A percentile compares a stretch with the other conserved stretches of the same genome.
Conservation (phyloP, 164 flowering plant species). For the Vitis amurensis region DNA sequence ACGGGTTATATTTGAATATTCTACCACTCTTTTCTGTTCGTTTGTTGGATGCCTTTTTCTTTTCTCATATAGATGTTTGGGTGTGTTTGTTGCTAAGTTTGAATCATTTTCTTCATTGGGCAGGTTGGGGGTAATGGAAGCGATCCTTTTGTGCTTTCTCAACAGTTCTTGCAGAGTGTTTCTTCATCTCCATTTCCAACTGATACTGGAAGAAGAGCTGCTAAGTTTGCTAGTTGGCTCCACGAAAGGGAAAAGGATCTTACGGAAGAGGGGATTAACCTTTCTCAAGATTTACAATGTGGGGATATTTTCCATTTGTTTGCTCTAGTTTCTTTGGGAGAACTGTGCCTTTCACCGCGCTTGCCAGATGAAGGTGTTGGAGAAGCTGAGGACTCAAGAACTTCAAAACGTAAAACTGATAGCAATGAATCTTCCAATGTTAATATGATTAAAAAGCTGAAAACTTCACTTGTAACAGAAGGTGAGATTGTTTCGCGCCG, state of each 20-base stretch:
- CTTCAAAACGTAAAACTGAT: slow-evolving; percentile 56
- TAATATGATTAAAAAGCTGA: slow-evolving; percentile 48
- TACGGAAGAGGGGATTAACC: slow-evolving; percentile 51
- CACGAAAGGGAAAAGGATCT: slow-evolving; percentile 55
- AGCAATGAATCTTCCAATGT: slow-evolving; percentile 24
- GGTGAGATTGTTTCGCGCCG: slow-evolving; percentile 67
- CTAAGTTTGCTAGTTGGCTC: slow-evolving; percentile 68
- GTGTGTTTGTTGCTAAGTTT: background rate
- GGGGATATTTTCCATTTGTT: slow-evolving; percentile 78
- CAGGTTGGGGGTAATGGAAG: slow-evolving; percentile 53
- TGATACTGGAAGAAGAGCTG: slow-evolving; percentile 74
- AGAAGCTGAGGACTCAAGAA: slow-evolving; percentile 67
- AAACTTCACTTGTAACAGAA: slow-evolving; percentile 33
- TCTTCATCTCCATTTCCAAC: slow-evolving; percentile 72
- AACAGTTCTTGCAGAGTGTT: slow-evolving; percentile 60
- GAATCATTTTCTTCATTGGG: slow-evolving; percentile 1
- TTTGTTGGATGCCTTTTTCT: too few relatives aligned
- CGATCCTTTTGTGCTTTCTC: slow-evolving; percentile 76
- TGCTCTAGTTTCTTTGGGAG: slow-evolving; percentile 71
- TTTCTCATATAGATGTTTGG: too few relatives aligned
- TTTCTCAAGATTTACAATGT: slow-evolving; percentile 67
- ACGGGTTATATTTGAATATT: too few relatives aligned
- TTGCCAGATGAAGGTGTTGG: slow-evolving; percentile 90
- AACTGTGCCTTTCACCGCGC: slow-evolving; percentile 54
- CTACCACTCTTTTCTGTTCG: too few relatives aligned